phyloP scores from a whole-genome alignment of 2,329 filamentous ascomycete species.

The Sarocladiaceae sp. region DNA sequence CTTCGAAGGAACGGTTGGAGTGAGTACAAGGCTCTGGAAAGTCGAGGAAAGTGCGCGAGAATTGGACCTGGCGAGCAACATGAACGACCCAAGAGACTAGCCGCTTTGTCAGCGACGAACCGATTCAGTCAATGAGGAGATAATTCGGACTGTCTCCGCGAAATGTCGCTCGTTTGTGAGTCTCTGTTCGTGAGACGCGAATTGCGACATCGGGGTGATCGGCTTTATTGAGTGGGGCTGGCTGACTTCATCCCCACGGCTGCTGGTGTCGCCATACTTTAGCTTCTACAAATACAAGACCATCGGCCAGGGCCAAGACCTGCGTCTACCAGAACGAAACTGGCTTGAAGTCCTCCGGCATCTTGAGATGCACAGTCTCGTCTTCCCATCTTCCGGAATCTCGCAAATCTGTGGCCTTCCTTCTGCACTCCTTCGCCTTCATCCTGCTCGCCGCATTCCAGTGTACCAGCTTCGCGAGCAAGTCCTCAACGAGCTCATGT shows the following conservation, averaged over 20 bases:
- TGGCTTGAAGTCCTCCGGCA: constrained; percentile 20
- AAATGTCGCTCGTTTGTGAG: neutral
- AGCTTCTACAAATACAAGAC: neutral
- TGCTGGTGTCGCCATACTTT: constrained; percentile 8
- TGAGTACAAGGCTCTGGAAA: constrained; percentile 15
- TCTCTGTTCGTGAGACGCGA: neutral
- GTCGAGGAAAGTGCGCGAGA: constrained; percentile 15
- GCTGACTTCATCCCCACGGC: neutral
- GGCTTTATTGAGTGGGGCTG: constrained; percentile 8
- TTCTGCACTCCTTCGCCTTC: constrained; percentile 17
- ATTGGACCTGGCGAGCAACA: neutral
- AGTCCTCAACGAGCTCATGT: constrained; percentile 16
- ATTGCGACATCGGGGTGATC: constrained; percentile 14
- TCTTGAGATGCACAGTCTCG: constrained; percentile 15
- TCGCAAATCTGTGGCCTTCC: constrained; percentile 12
- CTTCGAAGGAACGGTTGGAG: neutral
- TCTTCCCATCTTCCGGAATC: neutral
- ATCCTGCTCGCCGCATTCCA: constrained; percentile 17
- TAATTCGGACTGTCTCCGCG: no score
- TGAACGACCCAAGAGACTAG: neutral
- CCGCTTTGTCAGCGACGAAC: neutral
- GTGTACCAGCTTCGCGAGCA: constrained; percentile 19
- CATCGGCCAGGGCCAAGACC: neutral
- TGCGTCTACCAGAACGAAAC: constrained; percentile 24
- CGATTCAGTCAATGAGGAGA: neutral